Base-by-base conservation (phyloP, 2,329 filamentous ascomycete species). In the Arthrobotrys sinensis region DNA sequence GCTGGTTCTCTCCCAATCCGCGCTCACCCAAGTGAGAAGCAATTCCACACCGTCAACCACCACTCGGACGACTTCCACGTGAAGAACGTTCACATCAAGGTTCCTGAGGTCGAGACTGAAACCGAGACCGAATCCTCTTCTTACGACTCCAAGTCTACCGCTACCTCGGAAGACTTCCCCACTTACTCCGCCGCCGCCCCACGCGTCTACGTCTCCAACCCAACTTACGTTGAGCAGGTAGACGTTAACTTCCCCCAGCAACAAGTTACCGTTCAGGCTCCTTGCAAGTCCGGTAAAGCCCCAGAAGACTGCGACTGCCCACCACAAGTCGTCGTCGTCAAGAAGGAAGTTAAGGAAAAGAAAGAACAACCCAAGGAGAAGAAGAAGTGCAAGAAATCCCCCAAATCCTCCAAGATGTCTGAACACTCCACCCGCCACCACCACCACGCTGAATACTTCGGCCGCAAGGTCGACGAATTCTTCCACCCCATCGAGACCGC, bases 61-160 rank as follows among this genome's bases (percentile, higher is more conserved):
- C 62, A 79, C 80, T 69, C 80, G 60, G 67, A 80, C 64, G 34
- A 80, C 43, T 73, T 73, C 55, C 65, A 80, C 62, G 71, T 73
- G 62, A 78, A 84, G 82, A 80, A 81, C 81, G 83, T 83, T 83
- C 80, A 85, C 82, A 76, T 77, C 48, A 50, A 71, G 24, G 66
- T 67, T 55, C 53, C 40, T 67, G 71, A 81, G 40, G 16, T 67
- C 55, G 53, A 79, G 48, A 36, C 68, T 50, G 65, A 79, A 34
- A 21, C 28, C 76, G 71, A 67, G 45, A 77, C 62, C 57, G 67
- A 77, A 46, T 69, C 62, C 52, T 68, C 66, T 65, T 68, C 63
- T 40, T 78, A 65, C 72, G 64, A 68, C 38, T 55, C 79, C 50
- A 60, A 71, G 57, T 80, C 80, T 45, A 71, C 72, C 72, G 43